Evolutionary conservation across 202 grass and related monocot genomes (phyloP), one percentile per base, ranked within the genome.

Genomic region (Saccharum hybrid): DNA sequence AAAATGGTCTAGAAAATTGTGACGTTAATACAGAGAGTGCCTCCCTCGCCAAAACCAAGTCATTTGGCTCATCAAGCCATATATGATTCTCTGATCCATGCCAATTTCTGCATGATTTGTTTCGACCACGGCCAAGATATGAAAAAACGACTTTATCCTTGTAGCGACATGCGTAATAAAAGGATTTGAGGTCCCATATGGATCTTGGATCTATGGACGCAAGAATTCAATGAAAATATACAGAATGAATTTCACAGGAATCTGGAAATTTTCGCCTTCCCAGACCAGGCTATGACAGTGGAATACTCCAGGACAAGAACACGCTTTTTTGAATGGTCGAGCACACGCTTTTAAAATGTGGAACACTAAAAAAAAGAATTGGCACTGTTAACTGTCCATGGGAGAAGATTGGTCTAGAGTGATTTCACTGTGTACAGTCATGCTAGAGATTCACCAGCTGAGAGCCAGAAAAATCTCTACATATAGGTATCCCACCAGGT

Each of bases 401-500:
- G 16, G 7, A 56, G 7, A 87, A 26, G 64, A 82, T 40, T 63
- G 69, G 13, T 41, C 51, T 28, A 30, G 14, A 63, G 72, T 71
- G 70, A 31, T 31, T 8, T 33, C 30, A 78, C 56, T 19, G 33
- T 64, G 64, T 65, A 70, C 34, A 77, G 43, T 22, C 79, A 22
- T 63, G 33, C 39, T 61, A 70, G 76, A 46, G 8, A 34, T n/a
- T 41, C 54, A 63, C 19, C 34, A 18, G 65, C 54, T 28, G 22
- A 45, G 18, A 59, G 38, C 65, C 77, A 30, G 33, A 77, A 43
- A 76, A 36, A 64, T 76, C 31, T 77, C 26, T 78, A 83, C 59
- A 87, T 81, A 69, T 23, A 76, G 8, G 13, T 56, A 64, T 36
- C 56, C 61, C 68, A 76, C n/a, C 68, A 68, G 30, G 28, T 68